These are phyloP conservation scores for Paramecium caudatum DNA, from an alignment of 73 alveolate genomes.

Conservation along the genomic window DNA sequence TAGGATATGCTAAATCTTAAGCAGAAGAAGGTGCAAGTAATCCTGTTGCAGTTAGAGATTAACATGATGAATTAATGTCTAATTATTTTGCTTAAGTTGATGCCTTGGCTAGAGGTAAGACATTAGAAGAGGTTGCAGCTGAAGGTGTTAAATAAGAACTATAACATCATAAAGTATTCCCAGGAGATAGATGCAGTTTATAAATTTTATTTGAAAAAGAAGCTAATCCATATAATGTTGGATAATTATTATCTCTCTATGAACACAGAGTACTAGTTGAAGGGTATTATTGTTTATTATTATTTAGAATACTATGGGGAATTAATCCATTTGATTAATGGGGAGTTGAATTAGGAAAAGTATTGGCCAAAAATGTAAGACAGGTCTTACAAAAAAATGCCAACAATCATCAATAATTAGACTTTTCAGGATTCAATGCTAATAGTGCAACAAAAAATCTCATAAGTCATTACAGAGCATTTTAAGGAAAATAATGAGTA, in stretches of 20 bases:
- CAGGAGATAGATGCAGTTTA: conserved; percentile 66
- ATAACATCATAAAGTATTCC: conserved; percentile 52
- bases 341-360: conserved; percentile 71
- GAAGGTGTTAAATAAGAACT: conserved; percentile 54
- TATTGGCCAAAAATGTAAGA: conserved; percentile 60
- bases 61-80: conserved; percentile 70
- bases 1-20: conserved; percentile 68
- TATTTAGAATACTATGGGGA: conserved; percentile 21
- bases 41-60: conserved; percentile 36
- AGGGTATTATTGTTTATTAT: neutral
- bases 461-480: neutral
- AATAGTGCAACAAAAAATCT: neutral
- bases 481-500: neutral
- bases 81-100: conserved; percentile 69
- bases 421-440: neutral
- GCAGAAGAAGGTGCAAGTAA: conserved; percentile 33
- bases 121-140: conserved; percentile 10
- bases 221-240: conserved; percentile 62
- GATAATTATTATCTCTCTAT: conserved; percentile 43
- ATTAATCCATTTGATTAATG: conserved; percentile 70
- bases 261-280: conserved; percentile 67
- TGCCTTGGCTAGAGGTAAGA: conserved; percentile 68
- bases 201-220: conserved; percentile 53
- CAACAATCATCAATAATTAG: neutral
- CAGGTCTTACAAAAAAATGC: conserved; percentile 8